Percentiles rank a stretch among this genome's conserved stretches.
Conservation (phyloP, 1,139 yeast genomes). For the Yamadazyma taylorii region DNA sequence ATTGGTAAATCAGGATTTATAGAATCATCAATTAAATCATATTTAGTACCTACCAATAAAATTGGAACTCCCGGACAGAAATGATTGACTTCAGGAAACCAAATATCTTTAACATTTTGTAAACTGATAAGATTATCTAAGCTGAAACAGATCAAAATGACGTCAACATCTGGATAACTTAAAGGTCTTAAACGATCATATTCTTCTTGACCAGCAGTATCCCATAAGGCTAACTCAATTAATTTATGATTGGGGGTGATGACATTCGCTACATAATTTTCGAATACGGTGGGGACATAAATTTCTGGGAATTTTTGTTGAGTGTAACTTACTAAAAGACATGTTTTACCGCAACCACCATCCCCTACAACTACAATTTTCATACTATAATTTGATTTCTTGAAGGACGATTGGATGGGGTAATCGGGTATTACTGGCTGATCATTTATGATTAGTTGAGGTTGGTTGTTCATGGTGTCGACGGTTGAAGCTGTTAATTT, state of each 20-base stretch:
- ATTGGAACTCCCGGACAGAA: conserved; percentile 82
- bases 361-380: conserved; percentile 91
- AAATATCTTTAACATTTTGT: conserved; percentile 72
- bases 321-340: conserved; percentile 77
- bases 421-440: conserved; percentile 42
- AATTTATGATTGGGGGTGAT: conserved; percentile 52
- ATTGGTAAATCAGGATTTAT: conserved; percentile 53
- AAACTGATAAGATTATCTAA: conserved; percentile 64
- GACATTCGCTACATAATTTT: conserved; percentile 73
- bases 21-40: conserved; percentile 48
- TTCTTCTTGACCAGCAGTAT: conserved; percentile 94
- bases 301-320: conserved; percentile 74
- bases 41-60: conserved; percentile 75
- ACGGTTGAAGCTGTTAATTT: background rate
- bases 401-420: conserved; percentile 31
- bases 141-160: conserved; percentile 74
- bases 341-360: conserved; percentile 94
- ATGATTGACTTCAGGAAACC: conserved; percentile 86
- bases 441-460: conserved; percentile 36
- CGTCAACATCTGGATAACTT: conserved; percentile 79
- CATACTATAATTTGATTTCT: conserved; percentile 42
- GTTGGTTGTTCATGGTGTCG: conserved; percentile 15
- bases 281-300: conserved; percentile 90
- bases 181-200: conserved; percentile 82
- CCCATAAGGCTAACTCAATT: conserved; percentile 81